Conservation (phyloP, 169 alveolate species). For the Fabrea salina region DNA sequence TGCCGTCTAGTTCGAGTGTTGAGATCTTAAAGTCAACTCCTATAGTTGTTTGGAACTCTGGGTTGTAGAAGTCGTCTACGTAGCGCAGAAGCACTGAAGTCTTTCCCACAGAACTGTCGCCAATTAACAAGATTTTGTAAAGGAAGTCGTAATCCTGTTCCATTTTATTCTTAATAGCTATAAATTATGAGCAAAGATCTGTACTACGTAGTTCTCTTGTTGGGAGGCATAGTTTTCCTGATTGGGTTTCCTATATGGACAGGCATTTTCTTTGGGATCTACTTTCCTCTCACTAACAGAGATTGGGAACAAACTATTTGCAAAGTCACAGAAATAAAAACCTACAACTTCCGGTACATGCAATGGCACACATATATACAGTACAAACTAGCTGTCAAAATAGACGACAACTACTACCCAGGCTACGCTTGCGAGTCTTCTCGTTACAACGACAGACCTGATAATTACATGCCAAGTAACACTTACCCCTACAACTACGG, state of each 20-base stretch:
- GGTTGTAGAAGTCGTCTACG: slow-evolving; percentile 58
- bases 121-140: slow-evolving; percentile 68
- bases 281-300: background rate
- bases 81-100: slow-evolving; percentile 67
- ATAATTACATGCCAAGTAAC: background rate
- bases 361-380: background rate
- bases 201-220: background rate
- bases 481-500: background rate
- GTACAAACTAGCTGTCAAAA: background rate
- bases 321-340: background rate
- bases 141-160: slow-evolving; percentile 56
- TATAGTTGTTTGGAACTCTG: slow-evolving; percentile 62
- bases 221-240: background rate
- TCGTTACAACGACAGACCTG: background rate
- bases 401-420: background rate
- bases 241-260: background rate
- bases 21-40: slow-evolving; percentile 75
- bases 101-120: slow-evolving; percentile 74
- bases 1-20: slow-evolving; percentile 18
- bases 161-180: too few relatives aligned
- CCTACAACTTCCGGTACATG: background rate
- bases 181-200: background rate
- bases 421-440: background rate
- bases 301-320: background rate
- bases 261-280: background rate